Conservation (phyloP, 495 filamentous ascomycete species). For the Trichocladium antarcticum region DNA sequence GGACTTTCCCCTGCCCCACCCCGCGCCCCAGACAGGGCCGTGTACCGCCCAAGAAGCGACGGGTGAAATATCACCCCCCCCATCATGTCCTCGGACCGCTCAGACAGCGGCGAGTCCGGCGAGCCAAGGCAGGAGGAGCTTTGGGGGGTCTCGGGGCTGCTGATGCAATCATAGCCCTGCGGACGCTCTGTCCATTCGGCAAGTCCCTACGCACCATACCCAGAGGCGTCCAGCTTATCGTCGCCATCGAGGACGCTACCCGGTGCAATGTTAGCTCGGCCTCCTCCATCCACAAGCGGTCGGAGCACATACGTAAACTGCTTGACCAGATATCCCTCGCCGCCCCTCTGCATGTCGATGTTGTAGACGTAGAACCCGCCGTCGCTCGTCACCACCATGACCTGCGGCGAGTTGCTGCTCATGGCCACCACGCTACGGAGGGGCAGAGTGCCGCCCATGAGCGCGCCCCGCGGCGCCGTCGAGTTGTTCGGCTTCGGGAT, state of each 20-base stretch:
- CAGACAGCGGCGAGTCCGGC: too few relatives aligned
- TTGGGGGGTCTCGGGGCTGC: too few relatives aligned
- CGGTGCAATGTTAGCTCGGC: neutral
- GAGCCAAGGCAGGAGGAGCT: too few relatives aligned
- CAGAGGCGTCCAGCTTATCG: conserved; percentile 40
- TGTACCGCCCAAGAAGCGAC: too few relatives aligned
- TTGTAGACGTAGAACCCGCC: conserved; percentile 90
- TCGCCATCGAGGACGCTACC: conserved; percentile 41
- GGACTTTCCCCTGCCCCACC: too few relatives aligned
- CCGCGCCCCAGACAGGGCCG: too few relatives aligned
- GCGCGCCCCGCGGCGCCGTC: conserved; percentile 24
- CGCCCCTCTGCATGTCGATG: conserved; percentile 88
- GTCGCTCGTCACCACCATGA: conserved; percentile 97
- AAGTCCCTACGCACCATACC: conserved; percentile 22
- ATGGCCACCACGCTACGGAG: conserved; percentile 86
- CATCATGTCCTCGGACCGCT: too few relatives aligned
- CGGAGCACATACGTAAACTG: conserved; percentile 63
- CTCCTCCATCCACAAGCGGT: neutral
- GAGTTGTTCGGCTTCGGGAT: conserved; percentile 53
- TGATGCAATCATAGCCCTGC: too few relatives aligned
- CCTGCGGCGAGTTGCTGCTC: conserved; percentile 82
- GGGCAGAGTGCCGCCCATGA: conserved; percentile 18
- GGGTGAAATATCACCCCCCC: too few relatives aligned
- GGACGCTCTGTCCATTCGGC: neutral
- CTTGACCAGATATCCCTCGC: conserved; percentile 83